Conservation (phyloP, 2,329 filamentous ascomycete genomes). For the Cladosporium oxysporum region DNA sequence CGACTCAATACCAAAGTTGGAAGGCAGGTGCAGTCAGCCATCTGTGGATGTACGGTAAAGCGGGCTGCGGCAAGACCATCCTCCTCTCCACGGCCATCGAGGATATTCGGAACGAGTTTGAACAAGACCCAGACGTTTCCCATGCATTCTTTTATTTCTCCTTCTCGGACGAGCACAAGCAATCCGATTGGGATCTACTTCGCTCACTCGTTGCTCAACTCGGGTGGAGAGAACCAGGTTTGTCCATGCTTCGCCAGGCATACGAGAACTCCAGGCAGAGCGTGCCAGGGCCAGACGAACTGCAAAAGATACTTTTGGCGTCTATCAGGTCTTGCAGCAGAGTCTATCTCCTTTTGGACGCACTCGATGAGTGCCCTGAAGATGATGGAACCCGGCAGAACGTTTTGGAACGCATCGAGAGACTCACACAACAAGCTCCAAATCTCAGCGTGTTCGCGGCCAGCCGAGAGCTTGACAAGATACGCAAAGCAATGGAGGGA, state of each 20-base stretch:
- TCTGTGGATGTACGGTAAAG: constrained; percentile 29
- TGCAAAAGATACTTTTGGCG: too few relatives aligned
- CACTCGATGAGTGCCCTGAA: constrained; percentile 39
- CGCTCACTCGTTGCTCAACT: too few relatives aligned
- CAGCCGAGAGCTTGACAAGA: constrained; percentile 27
- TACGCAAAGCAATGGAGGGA: constrained; percentile 23
- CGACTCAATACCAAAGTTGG: constrained; percentile 24
- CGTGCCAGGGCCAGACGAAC: too few relatives aligned
- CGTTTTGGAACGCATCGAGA: constrained; percentile 21
- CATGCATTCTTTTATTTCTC: too few relatives aligned
- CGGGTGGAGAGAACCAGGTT: too few relatives aligned
- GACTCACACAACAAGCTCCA: constrained; percentile 21
- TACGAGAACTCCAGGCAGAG: too few relatives aligned
- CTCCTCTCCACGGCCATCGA: too few relatives aligned
- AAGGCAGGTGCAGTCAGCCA: constrained; percentile 21
- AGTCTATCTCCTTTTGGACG: constrained; percentile 39
- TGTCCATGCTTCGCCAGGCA: too few relatives aligned
- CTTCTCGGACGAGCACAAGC: too few relatives aligned
- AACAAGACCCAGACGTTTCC: too few relatives aligned
- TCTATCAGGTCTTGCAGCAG: constrained; percentile 25
- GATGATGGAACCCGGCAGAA: constrained; percentile 22
- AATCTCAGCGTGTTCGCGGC: constrained; percentile 26
- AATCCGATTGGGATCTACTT: too few relatives aligned
- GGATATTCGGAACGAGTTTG: too few relatives aligned
- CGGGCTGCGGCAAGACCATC: constrained; percentile 31